Percentiles rank a stretch among this genome's conserved stretches.
Conservation (phyloP, 1,284 basidiomycete species). For the Sporisorium scitamineum region DNA sequence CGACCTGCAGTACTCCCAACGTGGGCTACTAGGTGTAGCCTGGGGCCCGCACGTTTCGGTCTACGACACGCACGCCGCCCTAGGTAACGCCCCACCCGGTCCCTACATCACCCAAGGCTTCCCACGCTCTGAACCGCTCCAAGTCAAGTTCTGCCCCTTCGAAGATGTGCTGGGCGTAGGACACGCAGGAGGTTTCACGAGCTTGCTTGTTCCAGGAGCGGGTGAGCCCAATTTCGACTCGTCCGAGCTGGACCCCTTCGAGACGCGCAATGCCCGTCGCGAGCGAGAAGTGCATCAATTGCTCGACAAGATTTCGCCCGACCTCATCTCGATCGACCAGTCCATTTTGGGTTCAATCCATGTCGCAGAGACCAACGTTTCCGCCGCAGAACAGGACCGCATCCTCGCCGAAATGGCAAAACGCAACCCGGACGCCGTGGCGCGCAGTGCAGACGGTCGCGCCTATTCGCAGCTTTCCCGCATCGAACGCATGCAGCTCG, state of each 20-base stretch:
- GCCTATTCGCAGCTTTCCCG: slow-evolving; percentile 62
- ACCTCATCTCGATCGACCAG: slow-evolving; percentile 91
- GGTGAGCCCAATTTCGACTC: slow-evolving; percentile 97
- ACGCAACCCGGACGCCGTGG: slow-evolving; percentile 34
- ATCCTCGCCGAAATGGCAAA: slow-evolving; percentile 23
- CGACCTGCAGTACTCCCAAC: slow-evolving; percentile 73
- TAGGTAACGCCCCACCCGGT: slow-evolving; percentile 72
- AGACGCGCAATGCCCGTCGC: slow-evolving; percentile 82
- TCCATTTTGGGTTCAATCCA: slow-evolving; percentile 73
- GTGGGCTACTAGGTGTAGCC: slow-evolving; percentile 85
- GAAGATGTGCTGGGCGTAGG: slow-evolving; percentile 88
- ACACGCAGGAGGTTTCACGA: slow-evolving; percentile 80
- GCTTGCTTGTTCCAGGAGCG: slow-evolving; percentile 86
- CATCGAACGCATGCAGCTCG: slow-evolving; percentile 58
- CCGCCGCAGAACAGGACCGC: slow-evolving; percentile 74
- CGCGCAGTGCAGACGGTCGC: slow-evolving; percentile 56
- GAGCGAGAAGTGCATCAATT: slow-evolving; percentile 92
- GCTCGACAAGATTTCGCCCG: slow-evolving; percentile 94
- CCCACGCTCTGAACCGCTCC: slow-evolving; percentile 74
- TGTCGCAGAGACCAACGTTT: slow-evolving; percentile 78
- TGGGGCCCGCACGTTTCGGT: slow-evolving; percentile 83
- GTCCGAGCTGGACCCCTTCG: slow-evolving; percentile 92
- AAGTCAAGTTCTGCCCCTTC: slow-evolving; percentile 83
- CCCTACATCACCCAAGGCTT: slow-evolving; percentile 65
- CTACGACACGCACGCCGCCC: slow-evolving; percentile 56